phyloP scores from a whole-genome alignment of 768 basidiomycete genomes.

The Favolaschia claudopus region DNA sequence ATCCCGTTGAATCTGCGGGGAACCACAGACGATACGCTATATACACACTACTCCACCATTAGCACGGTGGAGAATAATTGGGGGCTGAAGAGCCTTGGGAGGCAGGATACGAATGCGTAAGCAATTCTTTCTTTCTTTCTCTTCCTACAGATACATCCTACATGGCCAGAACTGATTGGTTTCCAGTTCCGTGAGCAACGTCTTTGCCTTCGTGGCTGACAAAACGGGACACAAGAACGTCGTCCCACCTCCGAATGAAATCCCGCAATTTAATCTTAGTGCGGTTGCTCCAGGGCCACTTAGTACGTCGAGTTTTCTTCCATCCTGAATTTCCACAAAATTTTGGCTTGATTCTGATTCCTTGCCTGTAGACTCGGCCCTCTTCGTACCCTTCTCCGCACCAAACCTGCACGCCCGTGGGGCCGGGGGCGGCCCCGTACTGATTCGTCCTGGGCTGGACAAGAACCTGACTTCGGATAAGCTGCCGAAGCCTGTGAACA shows the following conservation, averaged over 20 bases:
- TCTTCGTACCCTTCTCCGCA: conserved; percentile 2
- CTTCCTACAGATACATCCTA: not conserved
- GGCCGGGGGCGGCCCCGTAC: not conserved
- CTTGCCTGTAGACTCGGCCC: not conserved
- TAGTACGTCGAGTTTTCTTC: conserved; percentile 35
- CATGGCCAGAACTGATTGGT: too few species aligned
- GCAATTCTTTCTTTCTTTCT: conserved; percentile 28
- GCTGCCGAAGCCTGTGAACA: not conserved
- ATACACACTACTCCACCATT: conserved; percentile 67
- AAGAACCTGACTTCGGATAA: not conserved
- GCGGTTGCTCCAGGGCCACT: conserved; percentile 52
- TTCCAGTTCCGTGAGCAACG: conserved; percentile 45
- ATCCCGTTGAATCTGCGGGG: conserved; percentile 50
- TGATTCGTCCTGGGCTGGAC: not conserved
- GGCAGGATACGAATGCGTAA: conserved; percentile 60
- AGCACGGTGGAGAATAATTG: conserved; percentile 68
- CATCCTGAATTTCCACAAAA: too few species aligned
- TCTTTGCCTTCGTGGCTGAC: conserved; percentile 59
- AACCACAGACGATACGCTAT: conserved; percentile 60
- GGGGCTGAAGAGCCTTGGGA: conserved; percentile 65
- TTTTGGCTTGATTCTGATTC: not conserved
- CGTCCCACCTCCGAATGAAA: not conserved
- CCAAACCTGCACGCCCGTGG: not conserved
- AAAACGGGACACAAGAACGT: conserved; percentile 51
- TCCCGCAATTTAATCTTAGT: conserved; percentile 50